These are phyloP conservation scores for Primulina eburnea DNA, from an alignment of 257 asterid species.

Conservation along the genomic window DNA sequence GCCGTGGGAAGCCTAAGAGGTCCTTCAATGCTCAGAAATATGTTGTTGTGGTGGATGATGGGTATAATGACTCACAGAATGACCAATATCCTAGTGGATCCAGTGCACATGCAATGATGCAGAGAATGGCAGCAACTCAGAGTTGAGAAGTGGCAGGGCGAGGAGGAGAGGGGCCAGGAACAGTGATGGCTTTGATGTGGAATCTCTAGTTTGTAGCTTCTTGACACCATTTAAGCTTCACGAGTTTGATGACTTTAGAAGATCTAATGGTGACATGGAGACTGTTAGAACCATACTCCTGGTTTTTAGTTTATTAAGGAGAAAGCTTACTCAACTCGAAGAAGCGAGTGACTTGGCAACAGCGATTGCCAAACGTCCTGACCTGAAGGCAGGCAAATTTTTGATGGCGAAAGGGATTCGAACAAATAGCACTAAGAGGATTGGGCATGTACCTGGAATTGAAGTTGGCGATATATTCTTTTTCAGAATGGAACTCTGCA, in stretches of 20 bases:
- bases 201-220: background rate
- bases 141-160: background rate
- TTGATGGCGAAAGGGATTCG: constrained; percentile 68
- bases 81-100: background rate
- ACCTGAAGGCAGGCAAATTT: constrained; percentile 52
- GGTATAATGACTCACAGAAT: background rate
- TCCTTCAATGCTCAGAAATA: background rate
- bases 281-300: constrained; percentile 48
- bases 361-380: constrained; percentile 69
- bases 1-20: background rate
- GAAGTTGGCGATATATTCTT: constrained; percentile 89
- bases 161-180: background rate
- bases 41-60: background rate
- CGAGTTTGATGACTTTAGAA: constrained; percentile 30
- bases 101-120: background rate
- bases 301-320: constrained; percentile 55
- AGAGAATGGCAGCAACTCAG: background rate
- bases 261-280: constrained; percentile 31
- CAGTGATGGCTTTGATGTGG: background rate
- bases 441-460: constrained; percentile 78
- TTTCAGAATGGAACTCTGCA: constrained; percentile 69
- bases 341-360: constrained; percentile 47
- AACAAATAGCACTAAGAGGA: constrained; percentile 56
- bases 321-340: constrained; percentile 63
- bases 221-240: background rate